Conservation (phyloP, 345 rosid species). For the Lepidium didymum region DNA sequence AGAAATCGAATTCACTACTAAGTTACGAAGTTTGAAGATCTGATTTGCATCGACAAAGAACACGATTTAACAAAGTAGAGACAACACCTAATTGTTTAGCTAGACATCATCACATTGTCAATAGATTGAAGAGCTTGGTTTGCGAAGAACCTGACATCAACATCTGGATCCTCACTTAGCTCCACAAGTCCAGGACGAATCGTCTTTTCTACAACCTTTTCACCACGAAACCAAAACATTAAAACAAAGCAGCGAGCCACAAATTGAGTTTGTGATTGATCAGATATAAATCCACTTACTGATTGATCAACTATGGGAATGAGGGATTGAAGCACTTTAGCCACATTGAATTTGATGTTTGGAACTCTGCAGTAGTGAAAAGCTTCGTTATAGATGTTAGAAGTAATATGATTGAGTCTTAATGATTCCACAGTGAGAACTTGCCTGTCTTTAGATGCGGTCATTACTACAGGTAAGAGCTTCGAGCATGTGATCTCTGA, state of each 20-base stretch:
- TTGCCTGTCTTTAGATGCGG: conserved; percentile 88
- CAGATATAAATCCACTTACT: conserved; percentile 38
- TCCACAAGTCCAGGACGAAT: conserved; percentile 84
- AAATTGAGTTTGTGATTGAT: neutral
- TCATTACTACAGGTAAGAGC: conserved; percentile 63
- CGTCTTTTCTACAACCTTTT: conserved; percentile 73
- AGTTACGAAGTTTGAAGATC: conserved; percentile 7
- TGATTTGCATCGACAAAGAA: conserved; percentile 3
- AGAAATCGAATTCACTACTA: neutral
- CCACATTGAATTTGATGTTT: conserved; percentile 92
- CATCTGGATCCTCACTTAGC: conserved; percentile 92
- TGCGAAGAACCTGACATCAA: conserved; percentile 85
- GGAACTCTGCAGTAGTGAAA: conserved; percentile 61
- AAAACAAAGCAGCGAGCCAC: neutral
- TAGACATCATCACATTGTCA: conserved; percentile 76
- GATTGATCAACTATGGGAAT: conserved; percentile 76
- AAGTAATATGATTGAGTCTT: neutral
- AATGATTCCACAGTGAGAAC: neutral
- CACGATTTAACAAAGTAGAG: neutral
- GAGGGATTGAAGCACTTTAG: conserved; percentile 88
- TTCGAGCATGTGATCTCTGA: conserved; percentile 79
- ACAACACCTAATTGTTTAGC: conserved; percentile 25
- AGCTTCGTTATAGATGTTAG: neutral
- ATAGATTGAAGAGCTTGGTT: conserved; percentile 77
- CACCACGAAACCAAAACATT: neutral